Conservation (phyloP, 345 rosid species). For the Eutrema japonicum region DNA sequence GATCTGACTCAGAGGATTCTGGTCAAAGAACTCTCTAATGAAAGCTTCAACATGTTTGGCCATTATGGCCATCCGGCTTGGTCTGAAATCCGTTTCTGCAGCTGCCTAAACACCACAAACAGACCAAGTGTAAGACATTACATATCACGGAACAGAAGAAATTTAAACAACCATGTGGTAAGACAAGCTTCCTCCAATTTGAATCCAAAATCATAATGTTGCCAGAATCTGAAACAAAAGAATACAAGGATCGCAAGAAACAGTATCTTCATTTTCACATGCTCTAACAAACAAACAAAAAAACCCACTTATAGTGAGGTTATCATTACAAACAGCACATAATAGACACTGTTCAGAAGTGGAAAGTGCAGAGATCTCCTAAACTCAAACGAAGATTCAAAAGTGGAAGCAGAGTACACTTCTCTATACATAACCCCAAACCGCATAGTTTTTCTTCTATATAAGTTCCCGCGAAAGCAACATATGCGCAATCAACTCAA, state of each 20-base stretch:
- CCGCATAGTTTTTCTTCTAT: background rate
- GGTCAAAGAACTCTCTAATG: conserved; percentile 89
- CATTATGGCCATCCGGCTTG: conserved; percentile 74
- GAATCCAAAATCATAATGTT: conserved; percentile 9
- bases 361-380: conserved; percentile 24
- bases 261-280: background rate
- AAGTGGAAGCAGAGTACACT: background rate
- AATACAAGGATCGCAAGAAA: background rate
- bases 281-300: background rate
- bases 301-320: conserved; percentile 12
- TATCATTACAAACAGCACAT: conserved; percentile 15
- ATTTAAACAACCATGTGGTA: background rate
- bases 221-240: background rate
- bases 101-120: conserved; percentile 67
- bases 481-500: background rate
- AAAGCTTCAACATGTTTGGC: conserved; percentile 81
- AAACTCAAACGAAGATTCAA: background rate
- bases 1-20: conserved; percentile 90
- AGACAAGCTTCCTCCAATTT: background rate
- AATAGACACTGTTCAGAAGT: background rate
- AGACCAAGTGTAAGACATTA: conserved; percentile 13
- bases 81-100: conserved; percentile 70
- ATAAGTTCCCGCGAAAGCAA: background rate
- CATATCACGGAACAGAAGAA: background rate
- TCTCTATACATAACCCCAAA: background rate